These are phyloP conservation scores for Phialophora chinensis DNA, from an alignment of 2,329 filamentous ascomycete species.

Conservation along the genomic window DNA sequence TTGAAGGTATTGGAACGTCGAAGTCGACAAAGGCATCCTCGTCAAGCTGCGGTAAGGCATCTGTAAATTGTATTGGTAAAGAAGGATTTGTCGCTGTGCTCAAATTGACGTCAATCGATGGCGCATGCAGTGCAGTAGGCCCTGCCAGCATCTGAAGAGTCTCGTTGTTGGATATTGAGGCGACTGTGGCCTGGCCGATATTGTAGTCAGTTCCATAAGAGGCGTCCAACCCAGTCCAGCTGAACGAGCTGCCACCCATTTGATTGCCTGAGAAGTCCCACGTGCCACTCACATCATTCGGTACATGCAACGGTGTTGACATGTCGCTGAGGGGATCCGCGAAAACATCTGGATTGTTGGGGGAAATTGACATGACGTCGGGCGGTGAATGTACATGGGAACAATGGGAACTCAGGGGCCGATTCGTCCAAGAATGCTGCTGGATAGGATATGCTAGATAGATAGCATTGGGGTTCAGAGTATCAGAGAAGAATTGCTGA, in stretches of 20 bases:
- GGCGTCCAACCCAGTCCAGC: constrained; percentile 34
- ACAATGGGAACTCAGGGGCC: constrained; percentile 31
- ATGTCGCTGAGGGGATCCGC: constrained; percentile 25
- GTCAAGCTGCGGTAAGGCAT: constrained; percentile 11
- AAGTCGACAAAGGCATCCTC: constrained; percentile 16
- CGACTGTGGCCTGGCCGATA: constrained; percentile 33
- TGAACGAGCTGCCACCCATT: constrained; percentile 30
- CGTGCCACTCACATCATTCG: constrained; percentile 29
- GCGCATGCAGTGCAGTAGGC: constrained; percentile 2
- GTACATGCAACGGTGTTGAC: constrained; percentile 24
- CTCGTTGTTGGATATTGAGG: constrained; percentile 24
- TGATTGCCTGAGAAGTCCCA: constrained; percentile 35
- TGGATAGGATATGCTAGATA: constrained; percentile 38
- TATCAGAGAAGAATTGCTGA: constrained; percentile 33
- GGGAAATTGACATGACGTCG: constrained; percentile 16
- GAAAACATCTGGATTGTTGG: constrained; percentile 16
- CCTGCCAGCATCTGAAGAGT: constrained; percentile 9
- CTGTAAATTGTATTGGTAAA: constrained; percentile 8
- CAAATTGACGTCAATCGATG: constrained; percentile 10
- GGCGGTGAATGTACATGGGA: constrained; percentile 29
- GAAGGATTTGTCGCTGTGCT: constrained; percentile 1
- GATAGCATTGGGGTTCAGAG: constrained; percentile 31
- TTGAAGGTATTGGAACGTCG: background rate
- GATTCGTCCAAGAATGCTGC: constrained; percentile 35
- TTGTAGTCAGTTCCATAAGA: constrained; percentile 33